These are phyloP conservation scores for Cordyceps fumosorosea DNA, from an alignment of 2,329 filamentous ascomycete genomes.

Conservation along the genomic window DNA sequence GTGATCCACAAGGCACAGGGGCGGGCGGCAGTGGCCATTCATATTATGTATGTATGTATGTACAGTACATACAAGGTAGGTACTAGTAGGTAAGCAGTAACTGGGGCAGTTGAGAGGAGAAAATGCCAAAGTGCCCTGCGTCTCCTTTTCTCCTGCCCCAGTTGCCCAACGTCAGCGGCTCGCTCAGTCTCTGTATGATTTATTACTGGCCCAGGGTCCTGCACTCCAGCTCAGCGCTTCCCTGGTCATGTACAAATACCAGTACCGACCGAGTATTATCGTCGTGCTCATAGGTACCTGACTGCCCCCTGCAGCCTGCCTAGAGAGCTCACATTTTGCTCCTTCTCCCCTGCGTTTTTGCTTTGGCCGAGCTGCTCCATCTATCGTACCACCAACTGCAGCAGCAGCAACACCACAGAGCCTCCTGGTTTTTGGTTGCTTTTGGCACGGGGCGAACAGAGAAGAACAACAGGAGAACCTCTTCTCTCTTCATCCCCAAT, in stretches of 20 bases:
- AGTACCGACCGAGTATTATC: no score
- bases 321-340: neutral
- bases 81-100: no score
- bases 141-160: constrained; percentile 3
- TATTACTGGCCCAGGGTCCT: neutral
- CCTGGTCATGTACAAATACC: no score
- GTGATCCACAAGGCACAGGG: neutral
- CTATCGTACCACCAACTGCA: neutral
- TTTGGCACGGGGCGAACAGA: neutral
- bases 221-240: neutral
- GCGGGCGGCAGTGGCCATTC: neutral
- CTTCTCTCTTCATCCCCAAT: neutral
- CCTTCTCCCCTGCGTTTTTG: neutral
- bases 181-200: neutral
- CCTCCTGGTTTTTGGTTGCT: neutral
- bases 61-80: no score
- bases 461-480: neutral
- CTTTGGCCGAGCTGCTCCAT: neutral
- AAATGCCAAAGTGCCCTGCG: neutral
- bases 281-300: neutral
- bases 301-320: neutral
- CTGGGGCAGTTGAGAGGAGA: no score
- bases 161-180: neutral
- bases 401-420: neutral
- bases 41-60: no score